Base-by-base conservation (phyloP, 2,329 filamentous ascomycete species). In the Epichloe gansuensis region DNA sequence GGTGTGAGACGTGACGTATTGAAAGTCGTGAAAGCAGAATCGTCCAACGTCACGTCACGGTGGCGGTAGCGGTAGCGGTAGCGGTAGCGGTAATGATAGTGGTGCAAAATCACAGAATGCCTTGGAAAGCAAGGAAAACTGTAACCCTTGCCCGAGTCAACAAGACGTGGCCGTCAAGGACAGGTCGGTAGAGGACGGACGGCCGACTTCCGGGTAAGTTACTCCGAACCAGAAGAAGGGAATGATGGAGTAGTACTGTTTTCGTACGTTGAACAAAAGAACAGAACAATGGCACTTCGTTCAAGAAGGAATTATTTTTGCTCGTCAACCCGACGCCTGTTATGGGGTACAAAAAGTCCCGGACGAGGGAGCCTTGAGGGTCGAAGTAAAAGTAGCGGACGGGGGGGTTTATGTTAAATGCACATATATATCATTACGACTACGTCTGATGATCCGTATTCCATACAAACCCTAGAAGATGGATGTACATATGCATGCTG, bases 311-410 rank as follows among this genome's bases (percentile, higher is more conserved):
- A 42, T 44, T 42, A 48, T 48, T 43, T 48, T 38, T 39, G 44
- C 45, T 47, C 21, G 34, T 42, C 38, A 23, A 38, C 25, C 31
- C 41, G 40, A 45, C 12, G 35, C 49, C 34, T 27, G 38, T 35
- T 8, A 23, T 27, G 40, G 34, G 49, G 49, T 21, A 50, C 49
- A 39, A 45, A 43, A 50, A 44, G 49, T 50, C 49, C 49, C 40
- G 31, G 35, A 35, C 41, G 34, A 50, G 27, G 39, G 47, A 31
- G 47, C n/a, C 39, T 27, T 12, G 47, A 42, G 39, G n/a, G 47
- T 39, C 47, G 12, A 25, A 35, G 47, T 25, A 49, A 27, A 34
- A 25, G 23, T 21, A 35, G n/a, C 25, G 23, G 51, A 40, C 40
- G 17, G 15, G 47, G 50, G 44, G 9, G 36, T 46, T 40, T n/a